Evolutionary conservation across 345 rosid genomes (phyloP), one percentile per base, ranked within the genome.

Genomic region (Cochlearia excelsa): DNA sequence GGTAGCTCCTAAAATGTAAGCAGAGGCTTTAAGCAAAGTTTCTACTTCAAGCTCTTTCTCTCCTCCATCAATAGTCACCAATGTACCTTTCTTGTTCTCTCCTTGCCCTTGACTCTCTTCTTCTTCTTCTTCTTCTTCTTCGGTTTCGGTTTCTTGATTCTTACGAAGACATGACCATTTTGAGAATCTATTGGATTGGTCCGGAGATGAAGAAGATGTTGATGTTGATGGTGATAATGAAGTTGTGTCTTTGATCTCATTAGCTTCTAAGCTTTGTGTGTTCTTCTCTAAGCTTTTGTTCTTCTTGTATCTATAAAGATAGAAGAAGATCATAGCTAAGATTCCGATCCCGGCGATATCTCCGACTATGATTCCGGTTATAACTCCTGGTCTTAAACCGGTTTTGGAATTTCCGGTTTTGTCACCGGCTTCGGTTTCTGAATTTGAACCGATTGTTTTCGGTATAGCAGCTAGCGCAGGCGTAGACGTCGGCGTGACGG

Each of bases 91-190:
- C 74, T 78, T 82, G 57, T 54, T 68, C 44, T 75, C 75, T 51
- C 72, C 74, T n/a, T 54, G 56, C 45, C 77, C 67, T 72, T 74
- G 78, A 49, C 66, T 69, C 26, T 73, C 71, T 7, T 68, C 81
- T 4, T 57, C 62, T 33, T 75, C 75, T 29, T 70, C 74, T 23
- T 73, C 73, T 7, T 68, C 80, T 3, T 44, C 54, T 26, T 59
- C 68, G 23, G 23, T 16, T 5, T 77, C 81, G 2, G 81, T 81
- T 56, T 68, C 67, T 40, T 54, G 66, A 66, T 51, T 70, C 30
- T 87, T 85, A 44, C 84, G 81, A 29, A 93, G 57, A 73, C 99
- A 89, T 1, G 97, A 80, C 97, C 97, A 88, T 54, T 83, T 72
- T 0, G 61, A 65, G 63, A 88, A 82, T 3, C 86, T 79, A 51